Evolutionary conservation across 805 yeast species (phyloP), one percentile per base, ranked within the genome.

Genomic region (Kuraishia hungarica): DNA sequence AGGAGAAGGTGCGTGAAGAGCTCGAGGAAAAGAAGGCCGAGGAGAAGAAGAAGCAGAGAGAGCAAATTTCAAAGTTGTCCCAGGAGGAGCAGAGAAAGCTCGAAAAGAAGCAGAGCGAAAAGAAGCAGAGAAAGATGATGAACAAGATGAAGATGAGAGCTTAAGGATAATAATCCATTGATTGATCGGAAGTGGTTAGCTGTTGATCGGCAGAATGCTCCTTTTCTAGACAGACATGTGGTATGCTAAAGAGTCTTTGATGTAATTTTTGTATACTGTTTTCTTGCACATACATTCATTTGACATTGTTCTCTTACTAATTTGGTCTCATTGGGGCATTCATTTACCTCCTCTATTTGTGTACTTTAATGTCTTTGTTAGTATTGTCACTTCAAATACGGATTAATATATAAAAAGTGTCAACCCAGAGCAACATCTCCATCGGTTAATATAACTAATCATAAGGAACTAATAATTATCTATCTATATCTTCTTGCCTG

Each of bases 1-100:
- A 89, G 57, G 84, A 79, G 17, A 70, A 70, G 53, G 83, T 81
- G 64, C 80, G 81, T 59, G 97, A 89, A 67, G 82, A 80, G 63
- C 72, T 83, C 52, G 87, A 83, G 57, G 84, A 79, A 58, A 84
- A 84, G 71, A 86, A 84, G 71, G 81, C 86, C 35, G 89, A 86
- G 70, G 82, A 80, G 59, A 83, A 80, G 63, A 85, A 80, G 64
- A 80, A 80, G 63, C 83, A 81, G 63, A 83, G 82, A 71, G 86
- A 86, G 60, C 72, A 74, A 54, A 63, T 79, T 59, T 72, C 79
- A 61, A 78, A 77, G 60, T 72, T 87, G 65, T 76, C 86, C 51
- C 86, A 89, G 58, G 90, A 85, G 64, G 94, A 87, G 67, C 94
- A 87, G 72, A 83, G 83, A 61, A 89, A 87, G 72, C 69, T 80